phyloP scores from a whole-genome alignment of 2,329 filamentous ascomycete species.

The Colletotrichum orbiculare region DNA sequence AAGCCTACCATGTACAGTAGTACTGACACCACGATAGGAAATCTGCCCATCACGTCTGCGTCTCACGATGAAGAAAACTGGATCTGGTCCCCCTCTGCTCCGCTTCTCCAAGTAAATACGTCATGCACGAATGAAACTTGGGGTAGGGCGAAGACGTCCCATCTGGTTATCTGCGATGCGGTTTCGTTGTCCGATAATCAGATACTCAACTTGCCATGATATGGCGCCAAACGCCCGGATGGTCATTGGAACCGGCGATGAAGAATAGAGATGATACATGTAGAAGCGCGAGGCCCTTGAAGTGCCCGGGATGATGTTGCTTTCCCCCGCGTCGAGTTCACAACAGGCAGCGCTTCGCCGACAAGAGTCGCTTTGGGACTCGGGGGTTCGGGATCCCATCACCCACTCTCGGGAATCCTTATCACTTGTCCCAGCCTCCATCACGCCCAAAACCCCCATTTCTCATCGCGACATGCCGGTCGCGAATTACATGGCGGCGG shows the following conservation, averaged over 20 bases:
- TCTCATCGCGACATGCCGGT: not conserved
- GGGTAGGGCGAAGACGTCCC: not conserved
- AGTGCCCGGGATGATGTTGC: not conserved
- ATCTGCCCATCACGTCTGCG: no score
- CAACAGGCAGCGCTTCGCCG: constrained; percentile 17
- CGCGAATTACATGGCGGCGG: constrained; percentile 10
- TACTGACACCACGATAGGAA: no score
- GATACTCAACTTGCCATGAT: not conserved
- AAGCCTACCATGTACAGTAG: no score
- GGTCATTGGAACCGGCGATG: no score
- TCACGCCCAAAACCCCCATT: not conserved
- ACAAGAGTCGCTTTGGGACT: constrained; percentile 1
- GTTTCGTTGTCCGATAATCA: not conserved
- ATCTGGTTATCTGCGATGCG: not conserved
- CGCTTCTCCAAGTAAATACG: constrained; percentile 24
- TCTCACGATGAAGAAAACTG: no score
- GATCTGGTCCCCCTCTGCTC: not conserved
- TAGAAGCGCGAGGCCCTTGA: not conserved
- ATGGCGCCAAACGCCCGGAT: no score
- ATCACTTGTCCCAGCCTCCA: not conserved
- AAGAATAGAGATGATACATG: not conserved
- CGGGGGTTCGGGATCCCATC: constrained; percentile 27
- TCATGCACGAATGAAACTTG: constrained; percentile 16
- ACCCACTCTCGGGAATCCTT: constrained; percentile 3
- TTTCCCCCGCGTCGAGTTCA: constrained; percentile 10